A percentile compares a stretch with the other conserved stretches of the same genome.
Conservation (phyloP, 2,329 filamentous ascomycete species). For the Zasmidium cellare region DNA sequence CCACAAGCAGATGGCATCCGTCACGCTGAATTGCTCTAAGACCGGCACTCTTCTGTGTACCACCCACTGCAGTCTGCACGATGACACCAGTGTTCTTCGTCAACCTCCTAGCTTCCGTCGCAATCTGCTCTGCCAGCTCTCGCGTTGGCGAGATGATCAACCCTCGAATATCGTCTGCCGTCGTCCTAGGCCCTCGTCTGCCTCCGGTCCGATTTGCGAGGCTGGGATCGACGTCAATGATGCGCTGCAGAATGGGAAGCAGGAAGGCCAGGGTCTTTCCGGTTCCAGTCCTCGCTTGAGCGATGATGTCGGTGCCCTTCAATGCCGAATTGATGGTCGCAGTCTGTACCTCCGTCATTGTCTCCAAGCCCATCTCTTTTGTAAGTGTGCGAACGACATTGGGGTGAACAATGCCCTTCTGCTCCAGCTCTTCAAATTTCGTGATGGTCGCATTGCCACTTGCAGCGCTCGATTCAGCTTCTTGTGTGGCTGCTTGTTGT, state of each 20-base stretch:
- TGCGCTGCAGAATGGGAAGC: conserved; percentile 78
- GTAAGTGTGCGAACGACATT: conserved; percentile 70
- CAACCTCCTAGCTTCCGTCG: conserved; percentile 71
- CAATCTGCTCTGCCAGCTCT: conserved; percentile 65
- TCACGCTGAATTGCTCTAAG: conserved; percentile 66
- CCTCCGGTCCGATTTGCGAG: conserved; percentile 52
- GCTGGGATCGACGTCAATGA: conserved; percentile 64
- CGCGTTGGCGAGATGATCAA: conserved; percentile 64
- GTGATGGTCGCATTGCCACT: conserved; percentile 35
- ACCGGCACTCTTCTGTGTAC: conserved; percentile 73
- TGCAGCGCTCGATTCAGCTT: conserved; percentile 22
- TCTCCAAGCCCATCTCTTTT: conserved; percentile 70
- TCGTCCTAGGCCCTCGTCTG: conserved; percentile 53
- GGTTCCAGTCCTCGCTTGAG: conserved; percentile 94
- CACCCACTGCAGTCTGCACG: conserved; percentile 82
- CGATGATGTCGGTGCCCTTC: conserved; percentile 77
- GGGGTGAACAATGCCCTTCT: conserved; percentile 57
- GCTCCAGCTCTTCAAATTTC: conserved; percentile 46
- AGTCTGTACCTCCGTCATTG: conserved; percentile 90
- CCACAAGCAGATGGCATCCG: conserved; percentile 87
- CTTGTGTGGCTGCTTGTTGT: conserved; percentile 32
- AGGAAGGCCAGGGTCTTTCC: conserved; percentile 96
- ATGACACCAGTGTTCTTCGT: conserved; percentile 64
- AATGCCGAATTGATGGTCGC: conserved; percentile 80
- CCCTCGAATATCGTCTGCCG: conserved; percentile 56